Conservation (phyloP, 2,329 filamentous ascomycete genomes). For the Hyphodiscus sp. region DNA sequence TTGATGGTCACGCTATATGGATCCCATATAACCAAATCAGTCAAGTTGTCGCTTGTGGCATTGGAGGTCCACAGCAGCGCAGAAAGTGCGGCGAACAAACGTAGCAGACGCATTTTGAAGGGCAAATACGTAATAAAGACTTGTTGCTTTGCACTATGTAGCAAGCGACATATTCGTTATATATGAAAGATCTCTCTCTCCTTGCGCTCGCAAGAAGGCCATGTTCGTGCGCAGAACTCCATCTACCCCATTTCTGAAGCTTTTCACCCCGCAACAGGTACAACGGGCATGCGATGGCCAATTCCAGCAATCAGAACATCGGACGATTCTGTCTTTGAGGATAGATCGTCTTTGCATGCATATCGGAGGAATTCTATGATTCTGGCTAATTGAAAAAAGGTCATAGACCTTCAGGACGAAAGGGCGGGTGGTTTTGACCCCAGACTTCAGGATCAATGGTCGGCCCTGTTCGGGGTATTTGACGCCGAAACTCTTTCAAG, state of each 20-base stretch:
- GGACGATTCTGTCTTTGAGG: neutral
- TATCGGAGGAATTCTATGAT: neutral
- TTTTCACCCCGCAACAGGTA: conserved; percentile 5
- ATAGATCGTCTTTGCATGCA: neutral
- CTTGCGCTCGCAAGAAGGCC: neutral
- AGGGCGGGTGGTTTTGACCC: neutral
- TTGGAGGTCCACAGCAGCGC: conserved; percentile 20
- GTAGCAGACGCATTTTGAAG: conserved; percentile 17
- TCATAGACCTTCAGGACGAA: neutral
- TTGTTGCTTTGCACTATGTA: neutral
- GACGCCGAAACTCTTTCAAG: neutral
- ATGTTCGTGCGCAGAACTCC: neutral
- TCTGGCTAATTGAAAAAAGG: conserved; percentile 4
- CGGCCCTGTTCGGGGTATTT: neutral
- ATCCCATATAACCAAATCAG: conserved; percentile 44
- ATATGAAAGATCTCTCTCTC: neutral
- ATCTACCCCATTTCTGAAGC: neutral
- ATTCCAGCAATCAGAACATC: conserved; percentile 16
- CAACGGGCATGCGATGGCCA: neutral
- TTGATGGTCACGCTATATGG: conserved; percentile 44
- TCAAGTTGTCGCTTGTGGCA: conserved; percentile 36
- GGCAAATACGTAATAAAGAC: neutral
- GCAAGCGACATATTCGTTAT: conserved; percentile 4
- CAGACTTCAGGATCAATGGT: neutral
- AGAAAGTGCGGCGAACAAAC: conserved; percentile 19